These are phyloP conservation scores for Lizonia empirigonia DNA, from an alignment of 2,329 filamentous ascomycete species.

Conservation along the genomic window DNA sequence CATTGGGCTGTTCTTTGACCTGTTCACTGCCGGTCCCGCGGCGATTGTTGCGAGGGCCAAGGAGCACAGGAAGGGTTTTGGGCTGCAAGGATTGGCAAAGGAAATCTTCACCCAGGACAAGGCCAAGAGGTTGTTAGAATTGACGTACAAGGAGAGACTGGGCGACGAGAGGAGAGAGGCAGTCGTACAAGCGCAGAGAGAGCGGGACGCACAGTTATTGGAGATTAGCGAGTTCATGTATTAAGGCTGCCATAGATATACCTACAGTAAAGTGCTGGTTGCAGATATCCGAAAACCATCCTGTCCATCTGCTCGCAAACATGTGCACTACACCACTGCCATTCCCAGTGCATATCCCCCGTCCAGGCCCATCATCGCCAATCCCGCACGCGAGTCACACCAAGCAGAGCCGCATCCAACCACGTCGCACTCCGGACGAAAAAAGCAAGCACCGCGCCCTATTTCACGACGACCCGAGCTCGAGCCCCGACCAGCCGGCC, in stretches of 20 bases:
- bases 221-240: slow-evolving; percentile 74
- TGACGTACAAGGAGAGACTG: slow-evolving; percentile 56
- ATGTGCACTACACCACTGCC: slow-evolving; percentile 3
- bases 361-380: too few relatives aligned
- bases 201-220: slow-evolving; percentile 72
- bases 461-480: not conserved
- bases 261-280: too few relatives aligned
- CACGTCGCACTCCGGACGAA: not conserved
- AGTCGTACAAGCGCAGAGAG: slow-evolving; percentile 66
- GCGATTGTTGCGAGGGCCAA: slow-evolving; percentile 68
- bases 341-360: not conserved
- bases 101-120: slow-evolving; percentile 47
- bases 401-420: not conserved
- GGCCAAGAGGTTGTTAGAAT: slow-evolving; percentile 50
- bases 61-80: slow-evolving; percentile 44
- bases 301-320: not conserved
- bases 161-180: slow-evolving; percentile 71
- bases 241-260: slow-evolving; percentile 14
- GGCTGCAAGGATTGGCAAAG: slow-evolving; percentile 30
- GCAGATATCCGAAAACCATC: too few relatives aligned
- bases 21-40: slow-evolving; percentile 71
- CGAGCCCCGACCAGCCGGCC: not conserved
- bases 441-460: not conserved
- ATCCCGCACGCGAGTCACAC: not conserved
- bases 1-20: slow-evolving; percentile 69